phyloP scores from a whole-genome alignment of 805 yeast genomes.

The Sugiyamaella boreocaroliniensis region DNA sequence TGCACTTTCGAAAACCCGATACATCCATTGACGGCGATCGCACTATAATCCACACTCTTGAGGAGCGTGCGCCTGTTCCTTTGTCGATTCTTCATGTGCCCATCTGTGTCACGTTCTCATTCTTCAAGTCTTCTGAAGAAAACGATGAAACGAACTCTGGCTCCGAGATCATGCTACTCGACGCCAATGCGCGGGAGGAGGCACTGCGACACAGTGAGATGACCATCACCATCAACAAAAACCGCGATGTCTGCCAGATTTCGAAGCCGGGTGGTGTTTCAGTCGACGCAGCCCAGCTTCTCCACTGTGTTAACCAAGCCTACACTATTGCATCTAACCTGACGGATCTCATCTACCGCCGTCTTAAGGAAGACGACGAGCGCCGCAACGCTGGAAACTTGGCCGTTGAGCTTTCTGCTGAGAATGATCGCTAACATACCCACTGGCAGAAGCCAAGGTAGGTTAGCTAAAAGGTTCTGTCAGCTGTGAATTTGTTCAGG shows the following conservation, averaged over 20 bases:
- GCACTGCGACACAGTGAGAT: constrained; percentile 66
- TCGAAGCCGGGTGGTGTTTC: constrained; percentile 87
- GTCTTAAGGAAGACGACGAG: constrained; percentile 49
- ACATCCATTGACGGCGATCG: constrained; percentile 47
- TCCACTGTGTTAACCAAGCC: constrained; percentile 66
- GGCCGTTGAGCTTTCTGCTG: constrained; percentile 26
- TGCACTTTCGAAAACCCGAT: constrained; percentile 81
- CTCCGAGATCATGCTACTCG: constrained; percentile 41
- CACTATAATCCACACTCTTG: constrained; percentile 57
- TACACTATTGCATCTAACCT: constrained; percentile 52
- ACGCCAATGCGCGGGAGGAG: constrained; percentile 75
- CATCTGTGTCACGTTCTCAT: constrained; percentile 81
- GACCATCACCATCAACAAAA: constrained; percentile 82
- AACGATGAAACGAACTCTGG: constrained; percentile 4
- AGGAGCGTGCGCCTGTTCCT: constrained; percentile 83
- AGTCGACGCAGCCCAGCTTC: constrained; percentile 60
- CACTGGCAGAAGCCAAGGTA: too few relatives aligned
- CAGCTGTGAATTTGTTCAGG: neutral
- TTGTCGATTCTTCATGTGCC: constrained; percentile 84
- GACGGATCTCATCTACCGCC: constrained; percentile 55
- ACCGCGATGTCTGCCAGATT: constrained; percentile 85
- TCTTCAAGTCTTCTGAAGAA: constrained; percentile 51
- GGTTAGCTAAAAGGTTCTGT: too few relatives aligned
- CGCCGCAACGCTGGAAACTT: constrained; percentile 39
- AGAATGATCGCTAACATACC: constrained; percentile 22